Base-by-base conservation (phyloP, 177 flowering plant genomes). In the Tripterygium wilfordii region DNA sequence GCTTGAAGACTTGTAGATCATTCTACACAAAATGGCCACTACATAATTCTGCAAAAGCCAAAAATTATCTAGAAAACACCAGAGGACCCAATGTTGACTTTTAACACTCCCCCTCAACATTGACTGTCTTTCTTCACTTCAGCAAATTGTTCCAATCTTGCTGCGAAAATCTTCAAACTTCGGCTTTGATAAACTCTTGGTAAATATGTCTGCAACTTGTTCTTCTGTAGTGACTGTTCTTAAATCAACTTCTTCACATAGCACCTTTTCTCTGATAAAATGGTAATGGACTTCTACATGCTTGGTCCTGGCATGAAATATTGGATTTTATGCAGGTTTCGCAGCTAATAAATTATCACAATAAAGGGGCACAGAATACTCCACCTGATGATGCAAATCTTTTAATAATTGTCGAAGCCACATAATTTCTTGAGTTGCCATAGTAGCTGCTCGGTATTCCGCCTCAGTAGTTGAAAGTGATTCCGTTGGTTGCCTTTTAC, bases 271-370 rank as follows among this genome's bases (percentile, higher is more conserved):
- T 25, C 43, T 36, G 2, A 49, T 17, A 26, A 15, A 49, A 10
- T 49, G 32, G 12, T 35, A 25, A 24, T 49, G 42, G 0, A 36
- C 15, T 12, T 36, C 22, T 10, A 49, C 22, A 8, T 68, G 65
- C 28, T 68, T 63, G 2, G 68, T 63, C 5, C 60, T 25, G 8
- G 49, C 53, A 28, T 66, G 63, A 45, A 61, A 61, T 12, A 61
- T 23, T 5, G 55, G 68, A 63, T 61, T 63, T 14, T 42, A 33
- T 1, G 56, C 62, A 0, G 58, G 9, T 0, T 13, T 5, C 5
- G 63, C 42, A 0, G 58, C 43, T 2, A 25, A 37, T 3, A 15
- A 49, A 38, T 60, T 56, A 20, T 60, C 65, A 51, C 60, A 59
- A 16, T 51, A 28, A 1, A 67, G 3, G 2, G 4, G 12, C 1